phyloP scores from a whole-genome alignment of 345 rosid genomes.

The Gossypium ekmanianum region DNA sequence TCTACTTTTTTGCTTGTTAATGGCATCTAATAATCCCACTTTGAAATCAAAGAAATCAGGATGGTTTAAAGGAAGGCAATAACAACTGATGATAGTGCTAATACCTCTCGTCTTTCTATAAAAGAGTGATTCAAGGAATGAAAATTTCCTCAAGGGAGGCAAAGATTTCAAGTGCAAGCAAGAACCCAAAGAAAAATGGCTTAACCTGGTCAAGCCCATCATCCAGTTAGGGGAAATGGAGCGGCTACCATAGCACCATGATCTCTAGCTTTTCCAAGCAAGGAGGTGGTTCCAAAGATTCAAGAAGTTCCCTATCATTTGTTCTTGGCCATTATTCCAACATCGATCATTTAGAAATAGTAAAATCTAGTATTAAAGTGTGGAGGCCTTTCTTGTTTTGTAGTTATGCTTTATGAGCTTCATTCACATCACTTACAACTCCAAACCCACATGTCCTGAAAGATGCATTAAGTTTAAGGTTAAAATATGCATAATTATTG shows the following conservation, averaged over 20 bases:
- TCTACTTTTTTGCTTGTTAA: neutral
- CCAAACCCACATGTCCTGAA: neutral
- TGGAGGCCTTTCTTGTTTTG: neutral
- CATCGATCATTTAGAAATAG: neutral
- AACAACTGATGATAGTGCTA: neutral
- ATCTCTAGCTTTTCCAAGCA: neutral
- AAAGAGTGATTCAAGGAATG: neutral
- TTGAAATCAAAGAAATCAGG: neutral
- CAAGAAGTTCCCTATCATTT: neutral
- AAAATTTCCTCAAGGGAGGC: slow-evolving; percentile 13
- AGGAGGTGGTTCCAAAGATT: slow-evolving; percentile 1
- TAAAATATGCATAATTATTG: too few relatives aligned
- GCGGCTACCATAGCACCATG: neutral
- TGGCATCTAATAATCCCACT: slow-evolving; percentile 1
- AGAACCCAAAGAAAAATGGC: neutral
- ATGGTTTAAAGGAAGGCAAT: slow-evolving; percentile 1
- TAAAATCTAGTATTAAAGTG: neutral
- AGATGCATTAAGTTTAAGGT: neutral
- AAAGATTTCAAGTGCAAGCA: neutral
- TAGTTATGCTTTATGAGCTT: neutral
- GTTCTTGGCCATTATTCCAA: too few relatives aligned
- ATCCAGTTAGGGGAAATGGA: neutral
- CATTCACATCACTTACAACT: neutral
- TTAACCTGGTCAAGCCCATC: neutral
- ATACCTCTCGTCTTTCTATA: neutral